Conservation (phyloP, 225 moss, liverwort and hornwort genomes). For the Physcomitrellopsis africana region DNA sequence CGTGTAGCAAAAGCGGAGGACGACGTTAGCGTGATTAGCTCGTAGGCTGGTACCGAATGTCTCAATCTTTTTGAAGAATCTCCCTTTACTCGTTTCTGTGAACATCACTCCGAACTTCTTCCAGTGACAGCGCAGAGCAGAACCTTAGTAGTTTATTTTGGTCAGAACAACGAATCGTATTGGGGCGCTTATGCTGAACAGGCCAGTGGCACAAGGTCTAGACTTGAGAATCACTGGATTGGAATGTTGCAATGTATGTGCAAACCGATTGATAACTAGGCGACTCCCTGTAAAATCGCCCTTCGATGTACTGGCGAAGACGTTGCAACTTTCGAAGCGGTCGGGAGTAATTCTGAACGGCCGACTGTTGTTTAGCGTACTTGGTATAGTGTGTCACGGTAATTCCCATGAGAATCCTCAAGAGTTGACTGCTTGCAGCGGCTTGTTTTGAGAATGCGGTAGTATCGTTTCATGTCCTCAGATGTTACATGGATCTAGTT, state of each 20-base stretch:
- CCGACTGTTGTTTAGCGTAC: conserved; percentile 15
- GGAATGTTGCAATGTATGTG: neutral
- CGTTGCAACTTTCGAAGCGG: neutral
- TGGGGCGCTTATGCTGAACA: conserved; percentile 12
- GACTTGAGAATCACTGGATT: conserved; percentile 12
- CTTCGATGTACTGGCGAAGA: conserved; percentile 21
- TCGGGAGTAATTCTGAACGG: neutral
- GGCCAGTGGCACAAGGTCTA: conserved; percentile 10
- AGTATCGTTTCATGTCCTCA: conserved; percentile 3
- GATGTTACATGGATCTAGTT: conserved; percentile 19
- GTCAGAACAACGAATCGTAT: conserved; percentile 1
- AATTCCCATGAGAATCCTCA: neutral
- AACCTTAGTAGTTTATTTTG: neutral
- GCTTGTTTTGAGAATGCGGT: neutral
- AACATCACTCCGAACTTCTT: neutral
- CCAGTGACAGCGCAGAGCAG: conserved; percentile 10
- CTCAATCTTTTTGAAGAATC: conserved; percentile 8
- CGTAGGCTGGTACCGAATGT: conserved; percentile 11
- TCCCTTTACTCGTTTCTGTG: neutral
- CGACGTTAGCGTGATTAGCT: conserved; percentile 18
- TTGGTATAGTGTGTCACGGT: neutral
- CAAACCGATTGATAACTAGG: neutral
- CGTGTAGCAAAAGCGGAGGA: conserved; percentile 2
- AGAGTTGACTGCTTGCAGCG: neutral
- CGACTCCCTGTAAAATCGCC: neutral